phyloP scores from a whole-genome alignment of 257 asterid genomes.

The Lavandula angustifolia region DNA sequence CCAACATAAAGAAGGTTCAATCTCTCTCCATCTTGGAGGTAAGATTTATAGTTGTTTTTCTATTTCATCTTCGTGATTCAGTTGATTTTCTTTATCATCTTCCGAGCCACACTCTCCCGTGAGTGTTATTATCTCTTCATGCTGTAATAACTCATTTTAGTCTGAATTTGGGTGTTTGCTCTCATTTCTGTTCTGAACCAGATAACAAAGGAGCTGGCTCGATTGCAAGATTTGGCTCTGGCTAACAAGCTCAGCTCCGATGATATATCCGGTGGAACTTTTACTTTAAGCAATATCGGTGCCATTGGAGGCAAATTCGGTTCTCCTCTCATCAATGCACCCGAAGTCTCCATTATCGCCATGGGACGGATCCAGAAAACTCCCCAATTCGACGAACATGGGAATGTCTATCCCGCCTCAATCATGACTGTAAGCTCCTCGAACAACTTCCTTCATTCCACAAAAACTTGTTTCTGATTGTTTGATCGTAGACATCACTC shows the following conservation, averaged over 20 bases:
- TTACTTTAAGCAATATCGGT: conserved; percentile 90
- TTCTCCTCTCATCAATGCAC: conserved; percentile 79
- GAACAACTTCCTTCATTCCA: neutral
- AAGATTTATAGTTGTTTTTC: conserved; percentile 23
- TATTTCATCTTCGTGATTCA: conserved; percentile 1
- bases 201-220: conserved; percentile 75
- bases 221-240: conserved; percentile 67
- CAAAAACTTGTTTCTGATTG: too few species aligned
- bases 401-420: conserved; percentile 62
- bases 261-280: conserved; percentile 82
- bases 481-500: neutral
- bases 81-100: neutral
- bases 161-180: neutral
- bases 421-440: conserved; percentile 68
- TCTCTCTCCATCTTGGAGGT: conserved; percentile 86
- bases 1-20: conserved; percentile 90
- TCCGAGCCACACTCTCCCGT: neutral
- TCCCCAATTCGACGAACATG: conserved; percentile 65
- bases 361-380: conserved; percentile 81
- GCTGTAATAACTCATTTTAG: too few species aligned
- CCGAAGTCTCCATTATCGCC: conserved; percentile 91
- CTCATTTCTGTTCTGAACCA: conserved; percentile 20
- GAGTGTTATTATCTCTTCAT: neutral
- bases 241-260: conserved; percentile 81
- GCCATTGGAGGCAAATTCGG: conserved; percentile 96